Evolutionary conservation across 345 rosid genomes (phyloP), one percentile per base, ranked within the genome.

Genomic region (Euphorbia pulcherrima): DNA sequence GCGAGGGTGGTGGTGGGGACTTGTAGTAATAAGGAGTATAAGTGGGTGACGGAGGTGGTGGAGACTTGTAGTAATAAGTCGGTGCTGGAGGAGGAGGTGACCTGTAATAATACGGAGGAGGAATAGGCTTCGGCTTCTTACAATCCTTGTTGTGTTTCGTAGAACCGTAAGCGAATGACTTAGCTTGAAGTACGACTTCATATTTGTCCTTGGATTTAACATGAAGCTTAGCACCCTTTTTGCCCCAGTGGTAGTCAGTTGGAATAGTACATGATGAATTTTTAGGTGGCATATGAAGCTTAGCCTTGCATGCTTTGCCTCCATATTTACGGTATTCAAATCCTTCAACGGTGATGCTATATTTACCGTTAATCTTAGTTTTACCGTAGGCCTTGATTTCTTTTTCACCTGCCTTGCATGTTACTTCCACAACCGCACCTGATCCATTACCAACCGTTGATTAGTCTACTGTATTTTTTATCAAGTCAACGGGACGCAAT

Each of bases 111-210:
- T 74, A 71, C 23, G 78, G 70, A 54, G 72, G 21, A 16, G 77
- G 77, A 4, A 62, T 63, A 8, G 73, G 73, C 44, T 55, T 28
- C 0, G 62, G 37, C 50, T 65, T 75, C 9, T 68, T 24, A 47
- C 82, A 79, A 66, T 79, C 72, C 8, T 39, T 23, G 26, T 79
- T 68, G 8, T 66, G 68, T 6, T 46, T 75, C 62, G 65, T 75
- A 0, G 82, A 63, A 35, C 74, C 82, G 65, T 67, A 79, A 64
- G 82, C 82, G 61, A 79, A 79, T 0, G 79, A n/a, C 70, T 75
- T 50, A 21, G 60, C 77, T 0, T 23, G 67, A 24, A 74, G 69
- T 8, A 74, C 78, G 64, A 69, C 73, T 59, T 63, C 73, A 18
- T 68, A 24, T 26, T 74, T 21, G 0, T 64, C 57, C 70, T 74